These are phyloP conservation scores for Cotoneaster glaucophyllus DNA, from an alignment of 306 rosid species.

Conservation along the genomic window DNA sequence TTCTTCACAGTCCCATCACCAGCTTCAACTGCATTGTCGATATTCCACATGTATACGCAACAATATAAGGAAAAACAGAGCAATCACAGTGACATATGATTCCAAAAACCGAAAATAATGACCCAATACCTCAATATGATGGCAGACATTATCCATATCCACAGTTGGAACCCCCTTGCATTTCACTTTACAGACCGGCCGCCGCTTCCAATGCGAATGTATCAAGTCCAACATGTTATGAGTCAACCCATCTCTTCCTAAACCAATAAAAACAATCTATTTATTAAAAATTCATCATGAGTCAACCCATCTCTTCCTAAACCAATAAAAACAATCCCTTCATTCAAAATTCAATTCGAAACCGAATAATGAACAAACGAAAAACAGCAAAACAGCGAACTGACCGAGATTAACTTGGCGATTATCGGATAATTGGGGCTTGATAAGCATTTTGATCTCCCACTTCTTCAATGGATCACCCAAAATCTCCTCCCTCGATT, in stretches of 20 bases:
- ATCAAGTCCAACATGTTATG: constrained; percentile 96
- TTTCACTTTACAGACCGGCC: constrained; percentile 68
- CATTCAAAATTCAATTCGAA: background rate
- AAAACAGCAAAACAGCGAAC: background rate
- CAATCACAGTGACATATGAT: background rate
- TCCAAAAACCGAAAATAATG: background rate
- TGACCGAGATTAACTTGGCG: constrained; percentile 95
- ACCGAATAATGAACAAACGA: background rate
- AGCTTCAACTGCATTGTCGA: background rate
- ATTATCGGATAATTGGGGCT: constrained; percentile 47
- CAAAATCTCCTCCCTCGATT: constrained; percentile 64
- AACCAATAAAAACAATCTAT: background rate
- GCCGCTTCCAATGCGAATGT: constrained; percentile 89
- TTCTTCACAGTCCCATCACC: background rate
- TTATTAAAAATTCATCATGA: constrained; percentile 18
- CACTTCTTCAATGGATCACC: constrained; percentile 78
- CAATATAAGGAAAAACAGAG: background rate
- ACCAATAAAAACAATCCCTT: background rate
- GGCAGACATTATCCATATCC: constrained; percentile 83
- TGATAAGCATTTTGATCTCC: constrained; percentile 71
- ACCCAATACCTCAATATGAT: constrained; percentile 61
- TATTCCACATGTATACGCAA: background rate
- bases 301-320: constrained; percentile 95
- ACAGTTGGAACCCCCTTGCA: constrained; percentile 97
- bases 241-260: constrained; percentile 94